Evolutionary conservation across 768 basidiomycete species (phyloP).

Genomic region (Mycena floridula): DNA sequence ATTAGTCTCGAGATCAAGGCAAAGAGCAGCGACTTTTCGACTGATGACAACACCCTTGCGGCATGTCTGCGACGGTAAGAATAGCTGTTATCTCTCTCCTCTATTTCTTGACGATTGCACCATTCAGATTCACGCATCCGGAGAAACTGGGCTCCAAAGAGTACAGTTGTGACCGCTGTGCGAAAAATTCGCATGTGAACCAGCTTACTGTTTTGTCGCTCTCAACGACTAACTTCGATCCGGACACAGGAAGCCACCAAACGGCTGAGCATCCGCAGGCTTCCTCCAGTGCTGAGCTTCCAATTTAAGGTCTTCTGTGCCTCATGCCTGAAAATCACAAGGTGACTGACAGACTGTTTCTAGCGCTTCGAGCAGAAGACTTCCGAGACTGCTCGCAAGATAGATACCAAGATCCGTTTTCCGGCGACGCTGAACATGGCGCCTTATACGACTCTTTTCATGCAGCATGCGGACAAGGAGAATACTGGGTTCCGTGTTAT

Average conservation of each 20-base stretch:
- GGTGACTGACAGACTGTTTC: neutral
- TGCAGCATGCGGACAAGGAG: constrained; percentile 47
- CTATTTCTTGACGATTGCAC: neutral
- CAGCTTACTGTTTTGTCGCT: constrained; percentile 1
- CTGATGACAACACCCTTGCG: constrained; percentile 60
- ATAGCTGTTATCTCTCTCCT: neutral
- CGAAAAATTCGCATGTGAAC: constrained; percentile 58
- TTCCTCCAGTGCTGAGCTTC: constrained; percentile 88
- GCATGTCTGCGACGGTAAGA: constrained; percentile 69
- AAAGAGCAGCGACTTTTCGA: constrained; percentile 35
- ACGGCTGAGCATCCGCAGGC: constrained; percentile 73
- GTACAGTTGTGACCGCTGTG: constrained; percentile 81
- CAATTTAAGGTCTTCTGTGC: constrained; percentile 78
- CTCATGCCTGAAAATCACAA: neutral
- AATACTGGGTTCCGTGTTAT: constrained; percentile 15
- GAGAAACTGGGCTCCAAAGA: constrained; percentile 81
- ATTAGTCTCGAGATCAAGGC: constrained; percentile 78
- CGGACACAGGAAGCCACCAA: constrained; percentile 65
- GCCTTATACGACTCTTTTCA: constrained; percentile 67
- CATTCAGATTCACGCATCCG: constrained; percentile 69
- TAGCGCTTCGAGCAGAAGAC: constrained; percentile 92
- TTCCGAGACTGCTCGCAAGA: constrained; percentile 71
- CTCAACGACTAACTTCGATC: constrained; percentile 3
- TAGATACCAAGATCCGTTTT: constrained; percentile 78
- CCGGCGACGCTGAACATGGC: constrained; percentile 85